phyloP scores from a whole-genome alignment of 331 rosid species.

The Cydonia oblonga region DNA sequence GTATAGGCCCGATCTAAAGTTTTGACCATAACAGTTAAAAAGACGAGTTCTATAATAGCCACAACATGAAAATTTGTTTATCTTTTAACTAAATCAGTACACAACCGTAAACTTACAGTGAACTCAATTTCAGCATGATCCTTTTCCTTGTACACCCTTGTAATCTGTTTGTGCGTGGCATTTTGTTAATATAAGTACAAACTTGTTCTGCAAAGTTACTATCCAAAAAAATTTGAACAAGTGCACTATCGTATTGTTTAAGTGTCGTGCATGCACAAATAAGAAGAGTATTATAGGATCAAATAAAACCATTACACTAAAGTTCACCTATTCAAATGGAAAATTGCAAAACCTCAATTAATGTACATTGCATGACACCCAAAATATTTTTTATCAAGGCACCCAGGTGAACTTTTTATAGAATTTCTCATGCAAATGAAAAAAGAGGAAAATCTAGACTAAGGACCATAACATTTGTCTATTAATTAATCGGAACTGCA shows the following conservation, averaged over 20 bases:
- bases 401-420: not conserved
- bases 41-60: not conserved
- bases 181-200: not conserved
- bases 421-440: not conserved
- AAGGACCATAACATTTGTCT: too few relatives aligned
- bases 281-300: not conserved
- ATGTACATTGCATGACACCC: not conserved
- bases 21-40: not conserved
- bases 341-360: not conserved
- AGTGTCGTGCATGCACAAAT: not conserved
- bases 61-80: not conserved
- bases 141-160: slow-evolving; percentile 32
- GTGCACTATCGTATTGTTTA: not conserved
- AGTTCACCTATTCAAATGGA: not conserved
- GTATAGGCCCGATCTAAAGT: slow-evolving; percentile 26
- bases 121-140: slow-evolving; percentile 42
- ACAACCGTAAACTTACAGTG: slow-evolving; percentile 11
- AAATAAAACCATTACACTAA: not conserved
- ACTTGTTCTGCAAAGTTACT: not conserved
- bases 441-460: not conserved
- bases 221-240: not conserved
- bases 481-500: not conserved
- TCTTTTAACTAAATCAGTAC: not conserved
- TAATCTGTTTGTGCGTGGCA: slow-evolving; percentile 15
- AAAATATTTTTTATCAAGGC: not conserved